Percentiles rank a stretch among this genome's conserved stretches.
phyloP scores from a whole-genome alignment of 345 rosid species.

The Eucalyptus pauciflora region DNA sequence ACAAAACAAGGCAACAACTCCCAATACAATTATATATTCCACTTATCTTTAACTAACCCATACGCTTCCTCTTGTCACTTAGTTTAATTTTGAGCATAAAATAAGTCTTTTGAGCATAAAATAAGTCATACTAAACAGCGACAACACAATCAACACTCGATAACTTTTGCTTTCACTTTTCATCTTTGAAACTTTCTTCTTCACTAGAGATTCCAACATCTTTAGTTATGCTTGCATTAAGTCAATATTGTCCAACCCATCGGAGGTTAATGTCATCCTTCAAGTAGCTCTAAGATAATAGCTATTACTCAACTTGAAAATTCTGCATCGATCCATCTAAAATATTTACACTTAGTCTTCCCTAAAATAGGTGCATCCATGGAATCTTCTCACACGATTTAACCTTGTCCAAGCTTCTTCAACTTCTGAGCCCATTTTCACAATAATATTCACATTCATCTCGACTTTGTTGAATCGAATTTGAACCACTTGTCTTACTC shows the following conservation, averaged over 20 bases:
- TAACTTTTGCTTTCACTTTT: neutral
- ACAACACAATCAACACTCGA: neutral
- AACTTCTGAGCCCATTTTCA: neutral
- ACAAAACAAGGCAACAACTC: neutral
- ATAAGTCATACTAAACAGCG: neutral
- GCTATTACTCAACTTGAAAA: neutral
- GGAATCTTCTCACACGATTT: neutral
- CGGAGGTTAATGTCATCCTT: neutral
- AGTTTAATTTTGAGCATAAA: neutral
- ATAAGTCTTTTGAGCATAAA: neutral
- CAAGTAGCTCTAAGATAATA: neutral
- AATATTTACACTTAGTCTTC: neutral
- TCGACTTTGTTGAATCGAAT: neutral
- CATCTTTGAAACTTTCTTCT: neutral
- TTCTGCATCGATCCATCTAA: fast-evolving
- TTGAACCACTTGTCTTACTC: neutral
- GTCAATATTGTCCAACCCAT: too few relatives aligned
- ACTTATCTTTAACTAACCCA: neutral
- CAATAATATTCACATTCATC: neutral
- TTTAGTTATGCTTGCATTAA: too few relatives aligned
- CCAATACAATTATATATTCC: neutral
- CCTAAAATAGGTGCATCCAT: neutral
- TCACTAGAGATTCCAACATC: neutral
- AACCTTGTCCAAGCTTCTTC: neutral
- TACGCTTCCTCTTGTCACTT: neutral